Percentiles rank a stretch among this genome's conserved stretches.
Evolutionary conservation across 225 moss, liverwort and hornwort species (phyloP).

Genomic region (Neckera pumila): DNA sequence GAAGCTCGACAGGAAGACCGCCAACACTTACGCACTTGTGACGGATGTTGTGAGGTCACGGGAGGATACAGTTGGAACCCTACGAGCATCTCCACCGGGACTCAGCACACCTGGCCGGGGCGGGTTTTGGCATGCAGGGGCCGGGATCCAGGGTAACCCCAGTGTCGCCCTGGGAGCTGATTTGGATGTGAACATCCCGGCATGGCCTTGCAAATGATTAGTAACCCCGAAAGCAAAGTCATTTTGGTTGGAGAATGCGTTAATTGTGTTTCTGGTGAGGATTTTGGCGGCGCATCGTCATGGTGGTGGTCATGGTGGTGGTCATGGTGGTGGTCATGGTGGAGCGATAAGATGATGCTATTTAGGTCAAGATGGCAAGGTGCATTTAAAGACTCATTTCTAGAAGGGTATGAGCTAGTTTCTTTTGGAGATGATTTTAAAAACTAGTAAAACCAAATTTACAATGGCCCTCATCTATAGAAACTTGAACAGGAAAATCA

Average conservation of each 20-base stretch:
- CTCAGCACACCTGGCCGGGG: background rate
- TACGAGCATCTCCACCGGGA: background rate
- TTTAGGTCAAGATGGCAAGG: accelerated
- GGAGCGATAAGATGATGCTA: accelerated
- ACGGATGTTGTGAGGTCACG: background rate
- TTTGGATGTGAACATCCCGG: too few species aligned
- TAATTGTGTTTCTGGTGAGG: background rate
- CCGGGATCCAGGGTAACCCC: background rate
- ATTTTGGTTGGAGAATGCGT: accelerated
- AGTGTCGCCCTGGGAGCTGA: too few species aligned
- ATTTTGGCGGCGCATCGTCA: background rate
- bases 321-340: accelerated
- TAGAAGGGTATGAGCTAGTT: too few species aligned
- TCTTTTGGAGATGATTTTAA: too few species aligned
- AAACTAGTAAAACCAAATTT: too few species aligned
- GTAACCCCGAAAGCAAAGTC: background rate
- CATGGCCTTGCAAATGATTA: background rate
- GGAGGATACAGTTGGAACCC: background rate
- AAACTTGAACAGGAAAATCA: too few species aligned
- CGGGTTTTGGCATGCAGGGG: background rate
- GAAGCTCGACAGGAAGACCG: background rate
- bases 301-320: accelerated
- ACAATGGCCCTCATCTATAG: too few species aligned
- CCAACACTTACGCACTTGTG: background rate
- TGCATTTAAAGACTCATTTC: background rate